phyloP scores from a whole-genome alignment of 306 rosid genomes.

The Cicer judaicum region DNA sequence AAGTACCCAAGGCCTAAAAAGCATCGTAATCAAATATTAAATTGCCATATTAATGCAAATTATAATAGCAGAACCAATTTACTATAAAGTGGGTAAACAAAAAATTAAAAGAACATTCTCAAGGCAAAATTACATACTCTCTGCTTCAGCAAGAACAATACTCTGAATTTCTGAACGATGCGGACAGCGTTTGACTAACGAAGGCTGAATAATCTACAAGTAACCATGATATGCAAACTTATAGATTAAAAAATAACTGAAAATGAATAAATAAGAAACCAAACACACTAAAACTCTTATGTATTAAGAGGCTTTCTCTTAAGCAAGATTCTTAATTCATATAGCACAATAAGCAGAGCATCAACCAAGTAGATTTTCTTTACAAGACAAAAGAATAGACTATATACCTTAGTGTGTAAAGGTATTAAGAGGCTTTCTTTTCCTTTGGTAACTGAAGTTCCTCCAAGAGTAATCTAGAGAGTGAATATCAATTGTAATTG shows the following conservation, averaged over 20 bases:
- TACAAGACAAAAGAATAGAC: conserved; percentile 13
- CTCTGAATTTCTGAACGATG: conserved; percentile 97
- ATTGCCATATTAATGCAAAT: conserved; percentile 13
- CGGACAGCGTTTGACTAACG: conserved; percentile 70
- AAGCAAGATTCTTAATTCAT: background rate
- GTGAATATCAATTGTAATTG: conserved; percentile 18
- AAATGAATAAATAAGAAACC: conserved; percentile 1
- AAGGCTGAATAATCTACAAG: conserved; percentile 62
- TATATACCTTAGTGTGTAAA: conserved; percentile 61
- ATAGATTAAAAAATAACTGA: conserved; percentile 25
- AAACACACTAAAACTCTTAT: background rate
- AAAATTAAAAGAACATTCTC: conserved; percentile 3
- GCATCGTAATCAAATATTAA: conserved; percentile 21
- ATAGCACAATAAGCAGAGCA: conserved; percentile 16
- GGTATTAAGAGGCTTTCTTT: conserved; percentile 86
- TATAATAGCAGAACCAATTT: conserved; percentile 5
- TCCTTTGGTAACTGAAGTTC: conserved; percentile 66
- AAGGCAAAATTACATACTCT: conserved; percentile 62
- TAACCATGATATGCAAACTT: conserved; percentile 23
- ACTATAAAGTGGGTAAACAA: conserved; percentile 19
- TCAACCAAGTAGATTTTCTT: conserved; percentile 19
- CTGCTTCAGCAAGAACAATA: conserved; percentile 69
- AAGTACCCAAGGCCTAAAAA: conserved; percentile 66
- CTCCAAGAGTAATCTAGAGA: conserved; percentile 63
- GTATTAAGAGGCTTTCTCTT: background rate